Evolutionary conservation across 2,329 filamentous ascomycete genomes (phyloP).

Genomic region (Elsinoe necatrix): DNA sequence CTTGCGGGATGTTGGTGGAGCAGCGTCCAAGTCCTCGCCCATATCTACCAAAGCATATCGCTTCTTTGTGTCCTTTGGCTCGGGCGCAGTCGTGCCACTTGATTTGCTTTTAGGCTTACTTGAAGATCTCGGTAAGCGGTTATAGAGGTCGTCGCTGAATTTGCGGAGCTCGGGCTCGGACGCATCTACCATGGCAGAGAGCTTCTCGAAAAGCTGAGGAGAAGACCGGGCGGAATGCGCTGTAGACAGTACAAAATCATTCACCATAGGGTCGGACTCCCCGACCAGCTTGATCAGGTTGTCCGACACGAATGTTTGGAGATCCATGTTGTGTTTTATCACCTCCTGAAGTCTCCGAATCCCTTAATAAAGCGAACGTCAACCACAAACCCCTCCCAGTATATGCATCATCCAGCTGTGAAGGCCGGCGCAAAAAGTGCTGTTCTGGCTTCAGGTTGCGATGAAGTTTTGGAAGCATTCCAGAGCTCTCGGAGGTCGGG

Average conservation of each 20-base stretch:
- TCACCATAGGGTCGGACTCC: conserved; percentile 47
- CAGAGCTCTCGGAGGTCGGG: neutral
- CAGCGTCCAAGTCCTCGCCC: conserved; percentile 38
- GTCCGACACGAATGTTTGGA: conserved; percentile 37
- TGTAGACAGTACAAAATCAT: conserved; percentile 50
- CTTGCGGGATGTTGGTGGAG: conserved; percentile 19
- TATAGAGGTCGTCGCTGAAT: conserved; percentile 43
- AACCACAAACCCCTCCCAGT: no score
- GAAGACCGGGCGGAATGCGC: conserved; percentile 44
- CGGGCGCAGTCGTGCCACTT: conserved; percentile 21
- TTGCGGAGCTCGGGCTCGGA: conserved; percentile 35
- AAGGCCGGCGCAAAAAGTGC: no score
- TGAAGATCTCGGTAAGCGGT: conserved; percentile 25
- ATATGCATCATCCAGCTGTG: no score
- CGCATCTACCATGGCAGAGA: conserved; percentile 46
- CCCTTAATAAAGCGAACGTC: no score
- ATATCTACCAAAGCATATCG: conserved; percentile 48
- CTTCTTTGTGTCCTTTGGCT: conserved; percentile 34
- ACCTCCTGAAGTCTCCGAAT: neutral
- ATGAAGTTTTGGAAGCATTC: neutral
- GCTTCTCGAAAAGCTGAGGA: conserved; percentile 42
- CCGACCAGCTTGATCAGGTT: conserved; percentile 46
- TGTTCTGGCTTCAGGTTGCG: neutral
- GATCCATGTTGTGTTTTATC: conserved; percentile 27
- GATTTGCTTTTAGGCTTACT: conserved; percentile 19